Base-by-base conservation (phyloP, 345 rosid genomes). In the Arabidopsis arenosa region DNA sequence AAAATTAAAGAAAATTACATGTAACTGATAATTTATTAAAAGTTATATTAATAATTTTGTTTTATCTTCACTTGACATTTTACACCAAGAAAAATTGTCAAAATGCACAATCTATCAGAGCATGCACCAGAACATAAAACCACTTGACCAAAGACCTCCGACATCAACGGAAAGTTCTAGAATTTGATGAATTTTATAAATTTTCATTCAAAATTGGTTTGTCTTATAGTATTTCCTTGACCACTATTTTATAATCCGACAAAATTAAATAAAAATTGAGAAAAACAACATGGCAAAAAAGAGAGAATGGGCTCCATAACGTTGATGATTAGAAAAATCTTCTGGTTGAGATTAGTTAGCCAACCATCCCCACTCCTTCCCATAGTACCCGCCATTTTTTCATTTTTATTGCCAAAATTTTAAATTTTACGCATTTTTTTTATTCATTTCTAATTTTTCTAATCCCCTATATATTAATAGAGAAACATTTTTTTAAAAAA, bases 341-440 rank as follows among this genome's bases (percentile, higher is more conserved):
- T 68, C 45, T 75, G 76, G 80, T 75, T 65, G 83, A 73, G 73
- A 80, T 80, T 80, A 56, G 83, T 75, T 80, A 66, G 80, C 73
- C 83, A 75, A 80, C 80, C 72, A 51, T 69, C 52, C 53, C 80
- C 52, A 62, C 67, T 79, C 56, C 53, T 47, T 64, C 67, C 33
- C 37, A 7, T 10, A 3, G 9, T 39, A 61, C 78, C 75, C 78
- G 70, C 82, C 70, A 61, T 0, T 43, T 65, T 45, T 63, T 53
- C 11, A 4, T 56, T n/a, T 51, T 11, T 68, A 26, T 39, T 75
- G 15, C 63, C 48, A 49, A 66, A 49, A 23, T 23, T 60, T 73
- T 54, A 67, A 28, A 6, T 44, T 23, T 14, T 56, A 15, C 0
- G 28, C 14, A 30, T 48, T 15, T 48, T 48, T 0, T n/a, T 33